Conservation (phyloP, 805 yeast genomes). For the Tetrapisispora taiwanensis region DNA sequence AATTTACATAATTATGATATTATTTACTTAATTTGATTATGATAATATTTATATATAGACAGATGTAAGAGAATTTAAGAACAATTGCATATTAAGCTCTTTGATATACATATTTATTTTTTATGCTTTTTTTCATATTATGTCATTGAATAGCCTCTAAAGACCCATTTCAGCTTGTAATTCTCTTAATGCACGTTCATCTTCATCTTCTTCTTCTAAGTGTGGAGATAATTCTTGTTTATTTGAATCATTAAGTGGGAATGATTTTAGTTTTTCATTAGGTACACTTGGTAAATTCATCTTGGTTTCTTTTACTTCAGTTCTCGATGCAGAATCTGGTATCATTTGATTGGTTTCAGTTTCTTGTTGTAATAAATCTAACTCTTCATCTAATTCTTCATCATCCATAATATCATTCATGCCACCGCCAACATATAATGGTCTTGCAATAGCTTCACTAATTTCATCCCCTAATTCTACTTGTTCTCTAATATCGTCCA, state of each 20-base stretch:
- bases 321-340: conserved; percentile 50
- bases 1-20: neutral
- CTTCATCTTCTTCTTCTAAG: conserved; percentile 61
- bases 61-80: neutral
- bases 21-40: neutral
- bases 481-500: conserved; percentile 97
- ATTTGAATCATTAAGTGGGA: conserved; percentile 1
- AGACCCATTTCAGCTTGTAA: conserved; percentile 83
- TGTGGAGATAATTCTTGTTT: conserved; percentile 2
- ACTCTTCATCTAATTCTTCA: conserved; percentile 90
- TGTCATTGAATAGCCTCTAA: conserved; percentile 19
- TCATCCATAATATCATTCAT: conserved; percentile 54
- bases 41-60: neutral
- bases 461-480: conserved; percentile 92
- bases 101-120: neutral
- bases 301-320: conserved; percentile 9
- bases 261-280: conserved; percentile 19
- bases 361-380: conserved; percentile 35
- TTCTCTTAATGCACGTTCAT: conserved; percentile 70
- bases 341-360: conserved; percentile 32
- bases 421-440: conserved; percentile 49
- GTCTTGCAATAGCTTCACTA: conserved; percentile 90
- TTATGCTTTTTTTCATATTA: neutral
- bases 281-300: conserved; percentile 41
- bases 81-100: too few species aligned